Evolutionary conservation across 192 early-diverging fungal genomes (phyloP).

Genomic region (Allomyces macrogynus): DNA sequence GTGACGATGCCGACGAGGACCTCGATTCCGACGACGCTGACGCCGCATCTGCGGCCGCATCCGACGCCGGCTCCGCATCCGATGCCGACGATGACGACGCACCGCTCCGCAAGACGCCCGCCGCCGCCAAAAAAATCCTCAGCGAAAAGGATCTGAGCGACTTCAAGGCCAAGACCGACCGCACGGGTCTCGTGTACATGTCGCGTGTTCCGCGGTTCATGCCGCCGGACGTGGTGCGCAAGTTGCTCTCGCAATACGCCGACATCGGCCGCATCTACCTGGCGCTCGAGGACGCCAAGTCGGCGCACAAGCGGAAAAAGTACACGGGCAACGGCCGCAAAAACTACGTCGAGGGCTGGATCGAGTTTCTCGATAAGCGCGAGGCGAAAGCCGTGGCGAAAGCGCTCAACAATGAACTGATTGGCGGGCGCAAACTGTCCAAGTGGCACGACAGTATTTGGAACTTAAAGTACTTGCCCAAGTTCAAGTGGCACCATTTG

Average conservation of each 20-base stretch:
- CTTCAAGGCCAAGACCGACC: constrained; percentile 10
- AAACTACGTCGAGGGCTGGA: constrained; percentile 90
- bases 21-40: not conserved
- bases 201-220: constrained; percentile 85
- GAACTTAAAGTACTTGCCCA: constrained; percentile 88
- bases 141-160: constrained; percentile 12
- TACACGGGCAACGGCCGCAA: constrained; percentile 61
- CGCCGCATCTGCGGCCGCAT: not conserved
- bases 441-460: constrained; percentile 86
- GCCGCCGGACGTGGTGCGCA: constrained; percentile 58
- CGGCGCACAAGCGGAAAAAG: constrained; percentile 60
- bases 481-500: constrained; percentile 92
- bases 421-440: constrained; percentile 70
- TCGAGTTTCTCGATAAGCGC: constrained; percentile 86
- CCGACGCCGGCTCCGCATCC: not conserved
- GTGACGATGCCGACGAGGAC: not conserved
- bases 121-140: constrained; percentile 5
- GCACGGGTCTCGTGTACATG: constrained; percentile 74
- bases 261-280: constrained; percentile 68
- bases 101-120: not conserved
- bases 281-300: constrained; percentile 62
- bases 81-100: not conserved
- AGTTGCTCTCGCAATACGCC: constrained; percentile 52
- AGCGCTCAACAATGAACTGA: constrained; percentile 56
- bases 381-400: constrained; percentile 57